Percentiles rank a stretch among this genome's conserved stretches.
Evolutionary conservation across 2,329 filamentous ascomycete genomes (phyloP).

Genomic region (Phaeosphaeria sp.): DNA sequence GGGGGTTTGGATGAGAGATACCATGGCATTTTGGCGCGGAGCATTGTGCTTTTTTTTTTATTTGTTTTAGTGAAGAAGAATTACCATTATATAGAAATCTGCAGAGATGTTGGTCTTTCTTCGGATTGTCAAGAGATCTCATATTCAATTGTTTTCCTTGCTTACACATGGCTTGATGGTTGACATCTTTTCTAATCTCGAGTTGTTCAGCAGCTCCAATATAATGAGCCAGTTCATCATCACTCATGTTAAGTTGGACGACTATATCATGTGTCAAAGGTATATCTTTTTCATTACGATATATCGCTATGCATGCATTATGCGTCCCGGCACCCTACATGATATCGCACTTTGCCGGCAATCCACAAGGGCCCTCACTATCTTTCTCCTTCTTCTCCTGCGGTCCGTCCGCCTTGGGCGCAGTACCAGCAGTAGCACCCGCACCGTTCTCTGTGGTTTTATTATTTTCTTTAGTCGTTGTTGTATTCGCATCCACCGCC

Average conservation of each 20-base stretch:
- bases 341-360: slow-evolving; percentile 77
- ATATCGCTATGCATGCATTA: background rate
- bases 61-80: too few species aligned
- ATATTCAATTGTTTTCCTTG: too few species aligned
- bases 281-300: background rate
- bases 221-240: background rate
- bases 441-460: slow-evolving; percentile 3
- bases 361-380: slow-evolving; percentile 75
- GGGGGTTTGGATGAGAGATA: slow-evolving; percentile 9
- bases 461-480: slow-evolving; percentile 1
- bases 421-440: slow-evolving; percentile 20
- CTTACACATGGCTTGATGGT: too few species aligned
- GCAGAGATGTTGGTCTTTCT: background rate
- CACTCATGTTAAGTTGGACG: background rate
- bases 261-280: background rate
- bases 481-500: slow-evolving; percentile 9
- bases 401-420: slow-evolving; percentile 25
- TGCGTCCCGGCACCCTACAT: slow-evolving; percentile 52
- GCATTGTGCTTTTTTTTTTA: background rate
- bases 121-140: background rate
- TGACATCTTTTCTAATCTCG: too few species aligned
- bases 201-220: too few species aligned
- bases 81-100: background rate
- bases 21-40: slow-evolving; percentile 11
- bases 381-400: slow-evolving; percentile 47